Conservation (phyloP, 495 filamentous ascomycete genomes). For the Hypomontagnella monticulosa region DNA sequence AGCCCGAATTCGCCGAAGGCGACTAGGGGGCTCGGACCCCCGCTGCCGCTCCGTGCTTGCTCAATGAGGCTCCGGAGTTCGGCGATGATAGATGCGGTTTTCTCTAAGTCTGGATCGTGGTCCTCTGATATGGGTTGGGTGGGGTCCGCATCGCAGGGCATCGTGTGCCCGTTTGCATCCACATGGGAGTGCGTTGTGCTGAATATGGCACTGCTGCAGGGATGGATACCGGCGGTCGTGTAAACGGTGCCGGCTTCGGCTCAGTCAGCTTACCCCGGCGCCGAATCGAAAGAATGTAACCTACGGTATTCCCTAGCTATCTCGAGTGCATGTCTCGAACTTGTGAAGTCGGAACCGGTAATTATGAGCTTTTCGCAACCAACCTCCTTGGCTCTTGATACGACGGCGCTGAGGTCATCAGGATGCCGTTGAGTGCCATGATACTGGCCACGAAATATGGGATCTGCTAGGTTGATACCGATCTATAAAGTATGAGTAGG, state of each 20-base stretch:
- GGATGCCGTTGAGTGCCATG: constrained; percentile 84
- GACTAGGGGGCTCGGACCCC: constrained; percentile 60
- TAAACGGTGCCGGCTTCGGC: constrained; percentile 78
- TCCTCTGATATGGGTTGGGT: constrained; percentile 52
- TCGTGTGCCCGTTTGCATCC: constrained; percentile 52
- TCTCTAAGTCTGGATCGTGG: constrained; percentile 49
- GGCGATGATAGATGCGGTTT: constrained; percentile 59
- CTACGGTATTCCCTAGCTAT: constrained; percentile 77
- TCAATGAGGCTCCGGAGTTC: constrained; percentile 67
- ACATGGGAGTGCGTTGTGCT: constrained; percentile 62
- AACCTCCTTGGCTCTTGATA: constrained; percentile 75
- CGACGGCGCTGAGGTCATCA: constrained; percentile 77
- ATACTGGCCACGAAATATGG: constrained; percentile 84
- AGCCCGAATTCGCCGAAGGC: constrained; percentile 97
- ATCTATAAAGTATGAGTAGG: constrained; percentile 56
- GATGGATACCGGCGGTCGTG: constrained; percentile 92
- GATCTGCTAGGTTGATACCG: constrained; percentile 93
- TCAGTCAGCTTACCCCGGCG: constrained; percentile 19
- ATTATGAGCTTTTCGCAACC: constrained; percentile 92
- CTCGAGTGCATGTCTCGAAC: constrained; percentile 77
- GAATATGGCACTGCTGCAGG: constrained; percentile 80
- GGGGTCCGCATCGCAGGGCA: constrained; percentile 56
- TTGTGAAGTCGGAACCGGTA: constrained; percentile 87
- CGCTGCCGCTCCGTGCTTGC: constrained; percentile 51
- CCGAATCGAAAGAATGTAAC: constrained; percentile 37